These are phyloP conservation scores for Elsinoe perseae DNA, from an alignment of 2,329 filamentous ascomycete species.

Conservation along the genomic window DNA sequence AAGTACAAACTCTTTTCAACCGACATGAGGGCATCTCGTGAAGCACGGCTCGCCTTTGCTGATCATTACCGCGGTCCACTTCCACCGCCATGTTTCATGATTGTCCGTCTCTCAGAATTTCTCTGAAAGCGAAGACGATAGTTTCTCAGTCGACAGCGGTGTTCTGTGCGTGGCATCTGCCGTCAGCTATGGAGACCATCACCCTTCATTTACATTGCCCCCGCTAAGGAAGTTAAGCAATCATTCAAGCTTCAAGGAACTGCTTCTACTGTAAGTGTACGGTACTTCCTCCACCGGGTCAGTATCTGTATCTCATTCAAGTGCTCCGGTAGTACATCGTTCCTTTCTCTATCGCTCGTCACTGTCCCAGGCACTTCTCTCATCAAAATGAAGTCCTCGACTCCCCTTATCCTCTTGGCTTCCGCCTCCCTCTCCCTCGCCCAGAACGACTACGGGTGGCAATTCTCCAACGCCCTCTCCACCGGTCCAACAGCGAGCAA, in stretches of 20 bases:
- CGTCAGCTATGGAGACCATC: background rate
- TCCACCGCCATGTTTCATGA: background rate
- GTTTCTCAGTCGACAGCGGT: background rate
- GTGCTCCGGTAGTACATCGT: background rate
- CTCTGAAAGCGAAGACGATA: background rate
- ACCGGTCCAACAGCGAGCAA: conserved; percentile 17
- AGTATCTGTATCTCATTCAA: background rate
- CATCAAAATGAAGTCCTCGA: background rate
- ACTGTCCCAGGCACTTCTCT: background rate
- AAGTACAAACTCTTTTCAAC: no score
- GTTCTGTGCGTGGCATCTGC: background rate
- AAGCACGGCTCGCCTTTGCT: background rate
- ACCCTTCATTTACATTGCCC: background rate
- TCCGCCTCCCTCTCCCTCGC: background rate
- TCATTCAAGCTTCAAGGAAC: background rate
- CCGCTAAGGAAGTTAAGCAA: background rate
- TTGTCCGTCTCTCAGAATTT: background rate
- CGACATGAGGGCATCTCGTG: no score
- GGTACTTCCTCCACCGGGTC: no score
- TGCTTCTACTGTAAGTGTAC: background rate
- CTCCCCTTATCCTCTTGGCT: background rate
- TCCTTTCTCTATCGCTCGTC: background rate
- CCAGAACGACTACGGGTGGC: background rate
- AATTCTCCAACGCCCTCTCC: conserved; percentile 7
- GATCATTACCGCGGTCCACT: background rate